Evolutionary conservation across 345 rosid genomes (phyloP).

Genomic region (Dipteronia dyeriana): DNA sequence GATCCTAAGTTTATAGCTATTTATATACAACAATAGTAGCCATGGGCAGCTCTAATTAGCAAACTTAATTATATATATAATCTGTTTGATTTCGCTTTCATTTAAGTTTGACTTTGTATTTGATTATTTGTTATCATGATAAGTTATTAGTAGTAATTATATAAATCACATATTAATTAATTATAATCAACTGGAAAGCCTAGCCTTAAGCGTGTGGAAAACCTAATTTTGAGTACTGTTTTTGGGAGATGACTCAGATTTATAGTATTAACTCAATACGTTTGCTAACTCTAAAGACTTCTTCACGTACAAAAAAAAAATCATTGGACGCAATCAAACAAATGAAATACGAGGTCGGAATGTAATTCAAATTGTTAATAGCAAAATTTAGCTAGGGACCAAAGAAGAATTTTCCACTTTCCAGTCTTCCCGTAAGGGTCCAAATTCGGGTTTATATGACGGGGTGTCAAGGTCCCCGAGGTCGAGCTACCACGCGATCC

Average conservation of each 20-base stretch:
- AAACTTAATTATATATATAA: background rate
- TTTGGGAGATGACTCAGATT: background rate
- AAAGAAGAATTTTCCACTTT: no score
- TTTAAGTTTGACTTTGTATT: slow-evolving; percentile 25
- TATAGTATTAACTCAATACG: background rate
- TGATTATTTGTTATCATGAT: background rate
- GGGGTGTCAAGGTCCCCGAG: no score
- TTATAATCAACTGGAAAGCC: background rate
- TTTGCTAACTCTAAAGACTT: background rate
- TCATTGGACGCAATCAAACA: background rate
- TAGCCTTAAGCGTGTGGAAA: background rate
- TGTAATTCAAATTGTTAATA: no score
- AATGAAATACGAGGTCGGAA: no score
- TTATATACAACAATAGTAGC: background rate
- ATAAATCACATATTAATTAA: background rate
- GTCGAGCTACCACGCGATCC: no score
- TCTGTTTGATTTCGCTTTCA: slow-evolving; percentile 46
- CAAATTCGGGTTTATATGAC: no score
- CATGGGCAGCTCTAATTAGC: slow-evolving; percentile 27
- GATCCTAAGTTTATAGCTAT: background rate
- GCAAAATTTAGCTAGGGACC: no score
- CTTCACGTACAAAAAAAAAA: no score
- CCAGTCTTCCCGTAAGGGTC: no score
- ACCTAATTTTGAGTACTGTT: no score
- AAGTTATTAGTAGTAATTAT: slow-evolving; percentile 11